Conservation (phyloP, 2,329 filamentous ascomycete genomes). For the Lecanicillium sp. region DNA sequence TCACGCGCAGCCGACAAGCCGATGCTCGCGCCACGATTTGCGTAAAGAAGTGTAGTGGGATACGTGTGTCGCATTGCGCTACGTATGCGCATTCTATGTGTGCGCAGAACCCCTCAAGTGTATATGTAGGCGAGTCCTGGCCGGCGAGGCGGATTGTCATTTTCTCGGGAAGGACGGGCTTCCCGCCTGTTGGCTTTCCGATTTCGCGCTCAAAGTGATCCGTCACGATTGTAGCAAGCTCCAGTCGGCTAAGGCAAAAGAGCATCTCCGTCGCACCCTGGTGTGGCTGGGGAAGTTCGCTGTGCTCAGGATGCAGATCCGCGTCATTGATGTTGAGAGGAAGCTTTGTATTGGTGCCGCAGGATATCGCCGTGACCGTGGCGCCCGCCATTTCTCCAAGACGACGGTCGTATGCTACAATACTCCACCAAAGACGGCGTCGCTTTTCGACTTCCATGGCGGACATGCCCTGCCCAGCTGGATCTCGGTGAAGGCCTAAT, state of each 20-base stretch:
- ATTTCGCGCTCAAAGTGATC: constrained; percentile 34
- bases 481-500: constrained; percentile 60
- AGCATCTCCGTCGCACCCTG: constrained; percentile 50
- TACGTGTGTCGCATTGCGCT: constrained; percentile 46
- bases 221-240: constrained; percentile 46
- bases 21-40: constrained; percentile 47
- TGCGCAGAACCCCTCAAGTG: constrained; percentile 42
- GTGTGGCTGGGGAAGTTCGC: constrained; percentile 41
- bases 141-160: constrained; percentile 38
- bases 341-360: constrained; percentile 43
- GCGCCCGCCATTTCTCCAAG: constrained; percentile 58
- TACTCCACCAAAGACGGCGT: constrained; percentile 66
- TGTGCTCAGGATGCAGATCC: constrained; percentile 49
- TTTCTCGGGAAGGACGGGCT: constrained; percentile 15
- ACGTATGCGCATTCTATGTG: constrained; percentile 51
- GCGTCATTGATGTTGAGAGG: constrained; percentile 56
- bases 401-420: constrained; percentile 60
- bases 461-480: constrained; percentile 39
- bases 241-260: constrained; percentile 47
- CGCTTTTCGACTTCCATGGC: constrained; percentile 61
- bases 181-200: constrained; percentile 20
- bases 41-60: constrained; percentile 51
- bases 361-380: constrained; percentile 47
- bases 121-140: constrained; percentile 38
- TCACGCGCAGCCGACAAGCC: constrained; percentile 48